These are phyloP conservation scores for Raphanus raphanistrum DNA, from an alignment of 345 rosid genomes.

Conservation along the genomic window DNA sequence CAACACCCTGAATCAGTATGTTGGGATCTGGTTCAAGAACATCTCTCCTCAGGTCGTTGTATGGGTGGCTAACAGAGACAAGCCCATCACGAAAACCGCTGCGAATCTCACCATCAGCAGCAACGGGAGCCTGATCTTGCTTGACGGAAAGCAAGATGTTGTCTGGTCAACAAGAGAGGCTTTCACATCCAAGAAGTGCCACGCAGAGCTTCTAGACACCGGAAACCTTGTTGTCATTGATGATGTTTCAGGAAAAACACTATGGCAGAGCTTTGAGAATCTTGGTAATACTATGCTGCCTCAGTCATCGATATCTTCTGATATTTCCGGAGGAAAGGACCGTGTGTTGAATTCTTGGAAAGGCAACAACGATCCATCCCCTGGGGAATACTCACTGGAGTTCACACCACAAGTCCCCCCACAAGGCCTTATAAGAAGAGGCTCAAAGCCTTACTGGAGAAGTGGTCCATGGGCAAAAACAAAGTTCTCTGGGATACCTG, in stretches of 20 bases:
- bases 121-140: constrained; percentile 31
- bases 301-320: constrained; percentile 28
- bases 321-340: constrained; percentile 15
- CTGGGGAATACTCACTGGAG: constrained; percentile 28
- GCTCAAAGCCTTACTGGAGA: constrained; percentile 34
- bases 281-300: constrained; percentile 38
- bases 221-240: constrained; percentile 35
- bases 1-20: constrained; percentile 33
- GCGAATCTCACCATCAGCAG: constrained; percentile 29
- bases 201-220: constrained; percentile 31
- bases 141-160: constrained; percentile 19
- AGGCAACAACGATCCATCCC: constrained; percentile 29
- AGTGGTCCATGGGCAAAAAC: constrained; percentile 37
- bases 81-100: constrained; percentile 3
- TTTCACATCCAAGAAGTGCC: constrained; percentile 17
- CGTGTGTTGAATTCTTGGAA: constrained; percentile 35
- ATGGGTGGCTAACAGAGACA: constrained; percentile 43
- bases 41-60: constrained; percentile 27
- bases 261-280: constrained; percentile 38
- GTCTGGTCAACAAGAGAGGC: constrained; percentile 28
- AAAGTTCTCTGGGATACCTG: constrained; percentile 26
- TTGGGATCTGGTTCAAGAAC: constrained; percentile 52
- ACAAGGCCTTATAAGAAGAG: constrained; percentile 24
- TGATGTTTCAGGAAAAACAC: constrained; percentile 5
- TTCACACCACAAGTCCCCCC: constrained; percentile 32